Base-by-base conservation (phyloP, 2,329 filamentous ascomycete species). In the Penicillium italicum region DNA sequence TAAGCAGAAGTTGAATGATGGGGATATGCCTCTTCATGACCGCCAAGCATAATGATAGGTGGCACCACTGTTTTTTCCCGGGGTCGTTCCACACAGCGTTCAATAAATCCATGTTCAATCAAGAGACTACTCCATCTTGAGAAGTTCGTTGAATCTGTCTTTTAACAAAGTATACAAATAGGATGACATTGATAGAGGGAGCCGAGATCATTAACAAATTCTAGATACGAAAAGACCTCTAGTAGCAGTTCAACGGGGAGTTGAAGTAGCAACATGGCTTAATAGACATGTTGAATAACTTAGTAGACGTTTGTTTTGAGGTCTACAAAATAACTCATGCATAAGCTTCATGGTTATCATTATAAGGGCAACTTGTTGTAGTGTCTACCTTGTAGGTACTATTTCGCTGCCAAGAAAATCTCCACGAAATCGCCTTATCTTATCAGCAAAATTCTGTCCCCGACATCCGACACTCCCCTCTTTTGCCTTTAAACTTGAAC, bases 371-470 rank as follows among this genome's bases (percentile, higher is more conserved):
- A 28, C 16, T 43, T 28, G 24, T 40, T 22, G 14, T 30, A 30
- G 41, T 43, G 4, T 1, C 10, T 45, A 12, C n/a, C 31, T n/a
- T n/a, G 11, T 4, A 33, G 18, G 24, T 7, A 26, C 11, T 9
- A 44, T 31, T 44, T 5, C 22, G 24, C 38, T 9, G 26, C 42
- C 42, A 45, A 45, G 44, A 2, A 28, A 46, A 48, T 34, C 50
- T 48, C 42, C 50, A 43, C 31, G 3, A 28, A 18, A 18, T n/a
- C 16, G 16, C 12, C 41, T 57, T 60, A 65, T 65, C 63, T 65
- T 65, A 65, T 65, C 62, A 58, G 60, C 60, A 61, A 65, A 65
- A 64, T 53, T 62, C 61, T 62, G 62, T 61, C 59, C 59, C 62
- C 61, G 63, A 60, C 57, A 55, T 55, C 62, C 60, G 53, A 41